Base-by-base conservation (phyloP, 2,329 filamentous ascomycete species). In the Trematosphaeria pertusa region DNA sequence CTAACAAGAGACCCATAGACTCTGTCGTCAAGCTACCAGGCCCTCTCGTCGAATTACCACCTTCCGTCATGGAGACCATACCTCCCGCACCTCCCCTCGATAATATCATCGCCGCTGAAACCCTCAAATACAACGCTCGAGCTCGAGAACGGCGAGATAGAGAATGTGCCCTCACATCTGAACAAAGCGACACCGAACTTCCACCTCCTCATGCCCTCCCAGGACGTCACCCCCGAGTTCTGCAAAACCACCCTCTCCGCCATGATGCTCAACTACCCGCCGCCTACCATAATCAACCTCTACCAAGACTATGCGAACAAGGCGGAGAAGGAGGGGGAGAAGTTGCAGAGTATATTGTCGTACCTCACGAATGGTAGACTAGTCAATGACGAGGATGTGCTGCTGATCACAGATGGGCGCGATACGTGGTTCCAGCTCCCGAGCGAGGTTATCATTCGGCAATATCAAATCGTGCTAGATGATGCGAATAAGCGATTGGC, bases 391-490 rank as follows among this genome's bases (percentile, higher is more conserved):
- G 74, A 82, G 15, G 86, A 89, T 62, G 68, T 89, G 20, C 78
- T 87, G 6, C 69, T 88, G 46, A 75, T 88, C 36, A 76, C 85
- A 5, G 85, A 88, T 62, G 84, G 81, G 1, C 79, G 83, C 62
- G 83, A 88, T 48, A 76, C 84, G 1, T 83, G 84, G 72, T 83
- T 87, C 48, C 86, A 89, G 64, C 73, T 88, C 2, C 84, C 85
- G 0, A 79, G 83, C 2, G 80, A 86, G 32, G 75, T 87, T 15
- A 71, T 88, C 54, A 78, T 89, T 19, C 72, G 80, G 53, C 78
- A 86, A 33, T 89, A 87, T 65, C 81, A 84, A 53, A 71, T 75
- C 11, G 70, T 83, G 12, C 64, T 81, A 14, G 71, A 75, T n/a
- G 75, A 76, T 39, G 80, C 79, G 20, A 83, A 87, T 52, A 65